Base-by-base conservation (phyloP, 2,329 filamentous ascomycete species). In the Botrytis deweyae region DNA sequence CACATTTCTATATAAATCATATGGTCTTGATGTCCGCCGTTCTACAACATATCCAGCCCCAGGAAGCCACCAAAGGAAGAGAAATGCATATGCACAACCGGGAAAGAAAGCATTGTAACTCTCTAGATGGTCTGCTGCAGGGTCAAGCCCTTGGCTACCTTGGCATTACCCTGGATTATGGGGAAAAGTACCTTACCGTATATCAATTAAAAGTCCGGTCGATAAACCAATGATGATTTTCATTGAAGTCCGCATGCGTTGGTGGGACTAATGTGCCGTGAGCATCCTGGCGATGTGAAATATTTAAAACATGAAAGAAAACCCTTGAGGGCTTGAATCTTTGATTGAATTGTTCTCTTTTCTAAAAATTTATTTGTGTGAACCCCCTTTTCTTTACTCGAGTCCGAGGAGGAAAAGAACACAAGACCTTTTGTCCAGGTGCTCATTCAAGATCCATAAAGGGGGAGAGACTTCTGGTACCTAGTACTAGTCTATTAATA, bases 121-220 rank as follows among this genome's bases (percentile, higher is more conserved):
- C 33, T 67, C n/a, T 40, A 16, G 25, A n/a, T 67, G 25, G 44
- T 66, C 63, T 55, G 46, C 65, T 55, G 46, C 58, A 65, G 44
- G 42, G n/a, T 18, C n/a, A 33, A 72, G 46, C 38, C 70, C 61
- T 72, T 66, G 70, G 61, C 46, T 36, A n/a, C 36, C 70, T 72
- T 72, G 70, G 70, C 70, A 25, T 8, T 7, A 44, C 25, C 59
- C 70, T 58, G 29, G 70, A 66, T 66, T 66, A 66, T 66, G 70
- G 70, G 70, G 70, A 64, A 55, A n/a, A 38, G 8, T 10, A 52
- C 9, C 52, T 29, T 70, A 14, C 1, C 25, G 49, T 9, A 44
- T 61, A 61, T 70, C n/a, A 20, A 36, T 42, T 42, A 38, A n/a
- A 33, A 42, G 25, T 22, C 49, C 49, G 36, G 46, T 16, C 49